Base-by-base conservation (phyloP, 2,329 filamentous ascomycete genomes). In the Exophiala alcalophila region DNA sequence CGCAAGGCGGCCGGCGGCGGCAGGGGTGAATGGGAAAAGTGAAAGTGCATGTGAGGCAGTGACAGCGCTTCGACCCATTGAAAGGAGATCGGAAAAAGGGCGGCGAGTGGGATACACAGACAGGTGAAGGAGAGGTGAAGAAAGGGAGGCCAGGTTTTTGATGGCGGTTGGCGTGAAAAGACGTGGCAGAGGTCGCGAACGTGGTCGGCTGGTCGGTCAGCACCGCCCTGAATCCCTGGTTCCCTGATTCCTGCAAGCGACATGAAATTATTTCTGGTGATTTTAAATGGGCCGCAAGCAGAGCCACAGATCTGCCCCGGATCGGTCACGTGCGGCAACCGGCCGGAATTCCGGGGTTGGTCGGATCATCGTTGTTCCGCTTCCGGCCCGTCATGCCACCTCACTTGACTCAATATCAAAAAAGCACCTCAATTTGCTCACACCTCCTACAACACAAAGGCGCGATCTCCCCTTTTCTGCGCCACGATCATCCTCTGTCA, bases 11-110 rank as follows among this genome's bases (percentile, higher is more conserved):
- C 28, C 28, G 38, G 24, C 28, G 26, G 25, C 37, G 31, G 46
- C 41, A 49, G 34, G 34, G 29, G 42, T 26, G 41, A 36, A 23
- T 33, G 34, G 8, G 23, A 40, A 23, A 28, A 33, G 18, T 11
- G 40, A 23, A 28, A 33, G 18, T 11, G 23, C 27, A 29, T 15
- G 15, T 30, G 40, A 36, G 29, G 39, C 18, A 44, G 45, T 47
- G 38, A 43, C 47, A 19, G 43, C 40, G 38, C 33, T 47, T 33
- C 40, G 51, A 53, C 53, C 51, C 53, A 56, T 56, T 50, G 51
- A 55, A 41, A 42, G n/a, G 47, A 48, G 34, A 45, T 32, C 38
- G 29, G 30, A 40, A 18, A 14, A 11, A 29, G 21, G 15, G 21
- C 21, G 9, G 16, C 10, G 18, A 37, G 19, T 37, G 36, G 25